Evolutionary conservation across 768 basidiomycete species (phyloP), one percentile per base, ranked within the genome.

Genomic region (Tricholoma saponaceum): DNA sequence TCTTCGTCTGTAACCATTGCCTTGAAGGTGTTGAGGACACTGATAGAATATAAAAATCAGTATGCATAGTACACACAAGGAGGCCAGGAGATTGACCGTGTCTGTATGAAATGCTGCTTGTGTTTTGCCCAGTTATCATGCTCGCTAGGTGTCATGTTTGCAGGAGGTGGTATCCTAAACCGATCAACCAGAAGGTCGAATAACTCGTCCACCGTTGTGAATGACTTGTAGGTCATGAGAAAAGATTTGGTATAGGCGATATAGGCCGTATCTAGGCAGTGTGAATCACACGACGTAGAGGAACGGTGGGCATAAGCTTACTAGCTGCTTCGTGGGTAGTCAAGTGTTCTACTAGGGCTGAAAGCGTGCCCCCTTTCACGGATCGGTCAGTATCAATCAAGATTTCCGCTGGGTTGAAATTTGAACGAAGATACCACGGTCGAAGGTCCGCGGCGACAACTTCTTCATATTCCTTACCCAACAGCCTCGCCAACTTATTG

Each of bases 201-300:
- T 8, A 98, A 75, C 50, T 93, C 87, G 56, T 90, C 83, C 46
- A 90, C 76, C 5, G 86, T 87, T 14, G 91, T 92, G 71, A 98
- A 98, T 0, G 93, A 95, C 67, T 95, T 92, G 79, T 92, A 97
- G 0, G 96, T 97, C 84, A 97, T 88, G 62, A 98, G 73, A 81
- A 98, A 98, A 0, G 95, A 87, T 68, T 88, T 87, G 69, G 81
- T 90, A 73, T 89, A 96, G 6, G 83, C 82, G 0, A 86, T 81
- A 70, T 97, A 63, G 57, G 53, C 26, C 47, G 47, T 50, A 50
- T 50, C 55, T 23, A 18, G 16, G 30, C 51, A 51, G 56, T 6
- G 30, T 44, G 20, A 56, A 58, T 22, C 54, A 26, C 33, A 22
- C 49, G 59, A 33, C 60, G 52, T 35, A 20, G 50, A 39, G 16